Conservation (phyloP, 805 yeast genomes). For the Tetrapisispora nanseiensis region DNA sequence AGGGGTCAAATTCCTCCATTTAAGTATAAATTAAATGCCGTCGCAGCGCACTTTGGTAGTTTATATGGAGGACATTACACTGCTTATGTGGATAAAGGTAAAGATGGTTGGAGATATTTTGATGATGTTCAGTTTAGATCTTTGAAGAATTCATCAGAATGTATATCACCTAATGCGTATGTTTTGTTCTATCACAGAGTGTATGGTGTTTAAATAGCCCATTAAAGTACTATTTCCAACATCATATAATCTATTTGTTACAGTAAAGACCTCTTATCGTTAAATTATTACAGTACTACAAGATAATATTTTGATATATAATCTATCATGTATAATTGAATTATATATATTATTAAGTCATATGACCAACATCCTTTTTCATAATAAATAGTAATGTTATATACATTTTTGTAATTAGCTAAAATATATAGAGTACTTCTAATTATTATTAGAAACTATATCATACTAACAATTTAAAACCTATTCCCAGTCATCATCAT, state of each 20-base stretch:
- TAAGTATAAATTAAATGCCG: slow-evolving; percentile 65
- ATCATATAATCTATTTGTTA: too few species aligned
- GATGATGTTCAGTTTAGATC: slow-evolving; percentile 67
- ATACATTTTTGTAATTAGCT: too few species aligned
- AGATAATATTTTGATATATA: too few species aligned
- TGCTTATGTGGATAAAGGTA: slow-evolving; percentile 59
- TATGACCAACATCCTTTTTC: too few species aligned
- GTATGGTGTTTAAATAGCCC: slow-evolving; percentile 8
- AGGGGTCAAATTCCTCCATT: slow-evolving; percentile 79
- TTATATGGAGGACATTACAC: slow-evolving; percentile 86
- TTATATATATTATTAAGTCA: too few species aligned
- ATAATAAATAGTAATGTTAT: too few species aligned
- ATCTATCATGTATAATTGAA: too few species aligned
- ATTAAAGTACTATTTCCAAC: too few species aligned
- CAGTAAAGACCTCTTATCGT: too few species aligned
- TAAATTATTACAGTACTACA: too few species aligned
- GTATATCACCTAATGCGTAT: slow-evolving; percentile 68
- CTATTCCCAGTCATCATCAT: slow-evolving; percentile 56
- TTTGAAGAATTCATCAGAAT: slow-evolving; percentile 40
- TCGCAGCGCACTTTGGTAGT: slow-evolving; percentile 76
- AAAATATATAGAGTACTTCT: too few species aligned
- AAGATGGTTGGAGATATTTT: slow-evolving; percentile 66
- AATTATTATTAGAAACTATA: neutral
- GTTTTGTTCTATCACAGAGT: slow-evolving; percentile 63
- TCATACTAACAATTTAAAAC: neutral